Percentiles rank a stretch among this genome's conserved stretches.
Evolutionary conservation across 2,329 filamentous ascomycete genomes (phyloP).

Genomic region (Diaporthe humulicola): DNA sequence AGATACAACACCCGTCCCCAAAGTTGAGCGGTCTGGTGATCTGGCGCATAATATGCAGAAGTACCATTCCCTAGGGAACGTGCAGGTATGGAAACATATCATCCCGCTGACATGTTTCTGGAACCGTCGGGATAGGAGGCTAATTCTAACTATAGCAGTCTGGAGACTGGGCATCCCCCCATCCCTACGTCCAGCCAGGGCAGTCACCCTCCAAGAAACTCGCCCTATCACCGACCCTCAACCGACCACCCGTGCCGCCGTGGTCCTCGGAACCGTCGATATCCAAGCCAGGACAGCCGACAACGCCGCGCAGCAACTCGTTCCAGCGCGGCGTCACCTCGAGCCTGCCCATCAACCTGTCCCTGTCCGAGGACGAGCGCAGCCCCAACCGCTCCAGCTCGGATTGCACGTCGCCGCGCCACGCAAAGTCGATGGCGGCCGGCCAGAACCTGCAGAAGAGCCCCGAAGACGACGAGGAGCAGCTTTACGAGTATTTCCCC

Average conservation of each 20-base stretch:
- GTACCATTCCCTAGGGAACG: conserved; percentile 51
- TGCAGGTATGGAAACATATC: conserved; percentile 48
- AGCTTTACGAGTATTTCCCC: conserved; percentile 95
- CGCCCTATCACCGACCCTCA: conserved; percentile 65
- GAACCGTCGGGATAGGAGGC: not conserved
- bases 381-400: conserved; percentile 66
- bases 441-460: conserved; percentile 64
- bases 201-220: conserved; percentile 66
- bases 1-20: conserved; percentile 38
- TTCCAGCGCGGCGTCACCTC: conserved; percentile 43
- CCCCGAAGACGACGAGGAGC: conserved; percentile 81
- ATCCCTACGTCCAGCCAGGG: conserved; percentile 53
- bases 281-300: conserved; percentile 42
- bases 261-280: conserved; percentile 58
- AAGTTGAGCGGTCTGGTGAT: conserved; percentile 42
- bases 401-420: conserved; percentile 57
- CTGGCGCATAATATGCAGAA: conserved; percentile 47
- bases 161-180: conserved; percentile 61
- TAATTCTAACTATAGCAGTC: conserved; percentile 47
- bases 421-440: conserved; percentile 54
- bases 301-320: conserved; percentile 42
- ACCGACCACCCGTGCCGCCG: conserved; percentile 66
- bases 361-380: conserved; percentile 71
- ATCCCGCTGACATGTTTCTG: no score
- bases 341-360: conserved; percentile 62